Evolutionary conservation across 257 asterid species (phyloP), one percentile per base, ranked within the genome.

Genomic region (Fraxinus anomala): DNA sequence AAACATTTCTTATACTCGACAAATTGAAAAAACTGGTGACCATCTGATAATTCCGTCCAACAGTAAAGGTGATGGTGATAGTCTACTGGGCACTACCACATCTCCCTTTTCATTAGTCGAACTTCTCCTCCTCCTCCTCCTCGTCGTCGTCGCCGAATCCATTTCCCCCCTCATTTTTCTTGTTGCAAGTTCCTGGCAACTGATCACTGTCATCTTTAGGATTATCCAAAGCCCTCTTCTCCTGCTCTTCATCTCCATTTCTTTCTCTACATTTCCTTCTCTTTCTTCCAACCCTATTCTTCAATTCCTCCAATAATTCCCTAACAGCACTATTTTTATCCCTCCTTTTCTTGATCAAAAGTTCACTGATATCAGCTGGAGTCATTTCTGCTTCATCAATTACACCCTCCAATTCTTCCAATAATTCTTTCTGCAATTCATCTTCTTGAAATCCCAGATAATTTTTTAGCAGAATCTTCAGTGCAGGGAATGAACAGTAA

Each of bases 191-290:
- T 47, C 61, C 76, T 8, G 7, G 77, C 72, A 54, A 8, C 34
- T 40, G 36, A 67, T 28, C 77, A 30, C 67, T 56, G 19, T 37
- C 67, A 33, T 78, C 74, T 14, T 37, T 26, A 0, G 75, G 63
- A 72, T 36, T 40, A 34, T 72, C 75, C 75, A 72, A 72, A n/a
- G 75, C 75, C 61, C 75, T 72, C 75, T 72, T 72, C 75, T 72
- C 75, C 17, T 36, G 69, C 33, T 63, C 69, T 63, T 63, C 69
- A 3, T 11, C 34, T 23, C 42, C 33, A 42, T 72, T 72, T 13
- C 61, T 72, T 56, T 72, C 75, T 23, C 75, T 17, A 40, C n/a
- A 26, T 26, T 72, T 72, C 31, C 19, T 26, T 72, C 37, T 17
- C 75, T 72, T 72, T 23, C n/a, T 72, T 42, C 30, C 75, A 10